Percentiles rank a stretch among this genome's conserved stretches.
phyloP scores from a whole-genome alignment of 202 grass and related monocot species.

The Bolboschoenoplectus hybrid region DNA sequence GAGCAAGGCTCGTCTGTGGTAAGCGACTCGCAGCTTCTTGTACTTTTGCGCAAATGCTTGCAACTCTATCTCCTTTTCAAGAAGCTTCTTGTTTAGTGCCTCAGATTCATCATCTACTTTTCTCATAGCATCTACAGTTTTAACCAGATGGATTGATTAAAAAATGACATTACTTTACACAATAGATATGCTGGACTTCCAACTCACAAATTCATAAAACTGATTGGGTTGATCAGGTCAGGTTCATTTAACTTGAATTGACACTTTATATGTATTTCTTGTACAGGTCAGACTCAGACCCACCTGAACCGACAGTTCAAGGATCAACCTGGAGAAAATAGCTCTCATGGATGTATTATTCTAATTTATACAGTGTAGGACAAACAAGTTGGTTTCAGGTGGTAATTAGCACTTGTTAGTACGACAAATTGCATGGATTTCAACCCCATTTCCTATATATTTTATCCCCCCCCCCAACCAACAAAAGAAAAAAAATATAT shows the following conservation, averaged over 20 bases:
- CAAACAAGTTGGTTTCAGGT: background rate
- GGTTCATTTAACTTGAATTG: background rate
- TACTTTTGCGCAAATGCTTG: conserved; percentile 79
- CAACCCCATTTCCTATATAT: too few relatives aligned
- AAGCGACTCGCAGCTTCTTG: conserved; percentile 69
- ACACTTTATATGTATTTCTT: background rate
- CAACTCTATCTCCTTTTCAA: conserved; percentile 71
- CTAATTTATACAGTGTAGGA: background rate
- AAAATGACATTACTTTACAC: conserved; percentile 22
- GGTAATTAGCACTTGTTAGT: background rate
- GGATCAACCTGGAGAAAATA: background rate
- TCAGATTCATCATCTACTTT: conserved; percentile 79
- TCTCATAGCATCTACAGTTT: conserved; percentile 52
- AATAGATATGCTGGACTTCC: background rate
- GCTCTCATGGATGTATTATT: background rate
- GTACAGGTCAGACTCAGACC: background rate
- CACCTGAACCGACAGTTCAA: background rate
- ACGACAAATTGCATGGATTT: background rate
- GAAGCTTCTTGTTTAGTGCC: conserved; percentile 61
- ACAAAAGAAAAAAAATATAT: too few relatives aligned
- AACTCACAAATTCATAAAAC: background rate
- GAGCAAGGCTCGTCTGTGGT: conserved; percentile 70
- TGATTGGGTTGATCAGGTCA: background rate
- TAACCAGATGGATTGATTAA: background rate
- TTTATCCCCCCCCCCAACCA: too few relatives aligned